phyloP scores from a whole-genome alignment of 176 grass and related monocot species.

The Cenchrus fungigraminus region DNA sequence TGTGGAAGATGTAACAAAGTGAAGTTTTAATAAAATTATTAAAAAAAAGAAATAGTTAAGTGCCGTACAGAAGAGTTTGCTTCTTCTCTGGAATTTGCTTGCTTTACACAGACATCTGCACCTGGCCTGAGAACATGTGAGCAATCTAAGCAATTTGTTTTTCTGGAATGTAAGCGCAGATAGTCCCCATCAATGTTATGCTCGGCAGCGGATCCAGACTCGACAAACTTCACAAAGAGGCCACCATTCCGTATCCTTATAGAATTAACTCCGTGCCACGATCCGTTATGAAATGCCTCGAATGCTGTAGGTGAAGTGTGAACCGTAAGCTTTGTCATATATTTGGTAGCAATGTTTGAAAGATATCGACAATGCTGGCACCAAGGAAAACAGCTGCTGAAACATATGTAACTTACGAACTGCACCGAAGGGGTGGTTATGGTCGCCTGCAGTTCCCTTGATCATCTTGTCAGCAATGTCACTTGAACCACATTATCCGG shows the following conservation, averaged over 20 bases:
- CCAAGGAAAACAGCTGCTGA: not conserved
- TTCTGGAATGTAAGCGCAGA: constrained; percentile 73
- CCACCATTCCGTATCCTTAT: constrained; percentile 68
- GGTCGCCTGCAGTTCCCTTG: constrained; percentile 18
- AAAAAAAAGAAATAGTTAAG: not conserved
- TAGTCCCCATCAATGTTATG: constrained; percentile 53
- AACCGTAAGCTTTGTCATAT: not conserved
- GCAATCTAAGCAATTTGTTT: constrained; percentile 65
- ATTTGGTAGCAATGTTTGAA: not conserved
- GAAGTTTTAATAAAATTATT: constrained; percentile 15
- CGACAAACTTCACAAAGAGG: constrained; percentile 50
- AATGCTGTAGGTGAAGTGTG: constrained; percentile 62
- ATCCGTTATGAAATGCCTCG: constrained; percentile 71
- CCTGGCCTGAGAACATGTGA: constrained; percentile 63
- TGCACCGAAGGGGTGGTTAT: constrained; percentile 42
- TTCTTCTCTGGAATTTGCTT: constrained; percentile 44
- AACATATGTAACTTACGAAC: constrained; percentile 43
- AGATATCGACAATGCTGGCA: not conserved
- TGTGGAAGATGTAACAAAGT: constrained; percentile 1
- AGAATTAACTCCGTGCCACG: constrained; percentile 74
- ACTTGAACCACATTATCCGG: constrained; percentile 26
- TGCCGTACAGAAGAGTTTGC: constrained; percentile 51
- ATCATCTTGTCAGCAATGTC: constrained; percentile 31
- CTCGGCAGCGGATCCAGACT: constrained; percentile 34
- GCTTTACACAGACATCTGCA: constrained; percentile 63